A percentile compares a stretch with the other conserved stretches of the same genome.
phyloP scores from a whole-genome alignment of 257 asterid genomes.

The Scutellaria barbata region DNA sequence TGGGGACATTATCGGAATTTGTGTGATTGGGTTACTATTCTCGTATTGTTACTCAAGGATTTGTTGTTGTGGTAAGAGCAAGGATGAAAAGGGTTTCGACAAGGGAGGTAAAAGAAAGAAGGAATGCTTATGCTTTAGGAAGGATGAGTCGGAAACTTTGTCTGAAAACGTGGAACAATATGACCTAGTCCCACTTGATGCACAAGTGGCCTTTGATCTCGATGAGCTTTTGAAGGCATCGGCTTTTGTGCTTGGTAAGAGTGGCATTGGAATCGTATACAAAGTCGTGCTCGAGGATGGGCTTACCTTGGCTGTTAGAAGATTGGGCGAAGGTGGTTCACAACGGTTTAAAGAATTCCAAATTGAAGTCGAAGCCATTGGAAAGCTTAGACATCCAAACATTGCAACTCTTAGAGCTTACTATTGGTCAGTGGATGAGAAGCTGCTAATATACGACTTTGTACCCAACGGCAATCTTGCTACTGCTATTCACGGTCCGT shows the following conservation, averaged over 20 bases:
- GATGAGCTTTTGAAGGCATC: slow-evolving; percentile 94
- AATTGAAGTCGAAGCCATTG: slow-evolving; percentile 89
- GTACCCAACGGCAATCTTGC: slow-evolving; percentile 84
- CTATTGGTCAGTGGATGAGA: slow-evolving; percentile 95
- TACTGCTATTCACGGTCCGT: slow-evolving; percentile 78
- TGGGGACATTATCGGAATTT: slow-evolving; percentile 78
- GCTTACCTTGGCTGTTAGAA: slow-evolving; percentile 73
- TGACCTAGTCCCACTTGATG: slow-evolving; percentile 74
- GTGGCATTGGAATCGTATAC: slow-evolving; percentile 88
- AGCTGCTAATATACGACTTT: slow-evolving; percentile 79
- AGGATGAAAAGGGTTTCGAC: slow-evolving; percentile 51
- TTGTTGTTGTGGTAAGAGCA: slow-evolving; percentile 53
- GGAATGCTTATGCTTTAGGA: slow-evolving; percentile 77
- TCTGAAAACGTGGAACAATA: slow-evolving; percentile 75
- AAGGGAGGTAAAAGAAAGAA: slow-evolving; percentile 60
- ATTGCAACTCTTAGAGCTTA: slow-evolving; percentile 79
- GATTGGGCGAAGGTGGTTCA: slow-evolving; percentile 94
- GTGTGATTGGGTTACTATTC: slow-evolving; percentile 69
- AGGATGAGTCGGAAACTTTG: slow-evolving; percentile 77
- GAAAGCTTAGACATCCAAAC: slow-evolving; percentile 83
- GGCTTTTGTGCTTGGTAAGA: slow-evolving; percentile 90
- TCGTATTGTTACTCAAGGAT: slow-evolving; percentile 71
- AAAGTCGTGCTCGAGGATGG: slow-evolving; percentile 94
- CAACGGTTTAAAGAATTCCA: slow-evolving; percentile 89
- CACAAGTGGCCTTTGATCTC: slow-evolving; percentile 73